Evolutionary conservation across 768 basidiomycete genomes (phyloP), one percentile per base, ranked within the genome.

Genomic region (Mycena indigotica): DNA sequence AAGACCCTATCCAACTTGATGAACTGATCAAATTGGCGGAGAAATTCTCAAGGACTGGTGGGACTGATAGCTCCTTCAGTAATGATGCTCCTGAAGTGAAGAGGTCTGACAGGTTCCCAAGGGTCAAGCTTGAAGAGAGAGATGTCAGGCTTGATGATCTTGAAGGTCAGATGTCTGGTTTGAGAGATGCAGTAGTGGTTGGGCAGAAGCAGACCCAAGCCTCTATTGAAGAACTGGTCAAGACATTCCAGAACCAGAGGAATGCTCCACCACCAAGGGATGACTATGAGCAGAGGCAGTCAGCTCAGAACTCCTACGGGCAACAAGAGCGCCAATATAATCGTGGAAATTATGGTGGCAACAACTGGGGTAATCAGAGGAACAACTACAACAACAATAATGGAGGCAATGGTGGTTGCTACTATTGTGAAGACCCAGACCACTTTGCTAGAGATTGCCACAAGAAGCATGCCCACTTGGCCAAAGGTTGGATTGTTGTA

Each of bases 1-100:
- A 58, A 21, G 52, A 58, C 28, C 57, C 57, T 1, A 58, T 58
- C 19, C 48, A 49, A 4, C 21, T 58, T 1, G 52, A 53, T 16
- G 57, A 58, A 28, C 23, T 58, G 13, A 54, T 58, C 23, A 53
- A 53, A 24, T 49, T 58, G 45, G 57, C 57, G 15, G 57, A 58
- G n/a, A 28, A 40, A 1, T 23, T 58, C 2, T 44, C 57, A 5
- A 49, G 17, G 17, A 49, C 12, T 8, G 57, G 52, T 4, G 30
- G 46, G 4, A 39, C 45, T 5, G 52, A 58, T 2, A 50, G 46
- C 2, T 53, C 45, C 50, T 40, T 49, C n/a, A 52, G 54, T 3
- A 48, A 29, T 0, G 46, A 50, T 17, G 26, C 0, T 12, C 30
- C 46, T 5, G 57, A 58, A 5, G 3, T 45, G 19, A 51, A 52